Conservation (phyloP, 2,329 filamentous ascomycete species). For the Cephalotrichum gorgonifer region DNA sequence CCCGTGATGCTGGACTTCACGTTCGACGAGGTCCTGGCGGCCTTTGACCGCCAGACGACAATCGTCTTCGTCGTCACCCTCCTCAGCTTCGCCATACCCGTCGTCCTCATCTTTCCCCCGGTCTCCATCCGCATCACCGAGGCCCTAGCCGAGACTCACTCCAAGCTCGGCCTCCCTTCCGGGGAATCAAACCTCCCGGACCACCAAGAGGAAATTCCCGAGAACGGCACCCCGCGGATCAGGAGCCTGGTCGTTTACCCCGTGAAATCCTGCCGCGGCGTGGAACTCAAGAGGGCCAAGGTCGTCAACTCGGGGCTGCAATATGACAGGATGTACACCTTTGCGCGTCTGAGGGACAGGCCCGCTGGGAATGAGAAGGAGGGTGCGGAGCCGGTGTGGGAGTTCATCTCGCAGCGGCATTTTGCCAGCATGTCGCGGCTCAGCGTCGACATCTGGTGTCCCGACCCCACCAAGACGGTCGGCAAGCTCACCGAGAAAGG, state of each 20-base stretch:
- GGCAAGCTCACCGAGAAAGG: constrained; percentile 33
- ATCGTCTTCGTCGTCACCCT: constrained; percentile 33
- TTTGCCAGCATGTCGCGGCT: constrained; percentile 64
- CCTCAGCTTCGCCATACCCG: constrained; percentile 39
- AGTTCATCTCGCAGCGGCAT: constrained; percentile 60
- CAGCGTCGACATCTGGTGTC: constrained; percentile 56
- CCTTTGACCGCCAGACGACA: constrained; percentile 20
- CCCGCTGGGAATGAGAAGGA: constrained; percentile 10
- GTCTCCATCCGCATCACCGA: constrained; percentile 41
- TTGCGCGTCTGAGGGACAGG: constrained; percentile 51
- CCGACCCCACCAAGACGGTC: constrained; percentile 46
- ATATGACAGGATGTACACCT: constrained; percentile 74
- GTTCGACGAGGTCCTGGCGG: constrained; percentile 11
- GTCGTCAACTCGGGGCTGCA: constrained; percentile 61
- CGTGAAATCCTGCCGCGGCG: constrained; percentile 69
- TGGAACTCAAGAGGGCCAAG: constrained; percentile 57
- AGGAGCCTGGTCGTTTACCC: constrained; percentile 61
- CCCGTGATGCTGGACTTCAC: constrained; percentile 11
- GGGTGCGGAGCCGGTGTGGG: constrained; percentile 44
- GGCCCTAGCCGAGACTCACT: constrained; percentile 44
- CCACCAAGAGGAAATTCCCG: not conserved
- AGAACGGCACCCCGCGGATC: not conserved
- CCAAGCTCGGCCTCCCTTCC: constrained; percentile 25
- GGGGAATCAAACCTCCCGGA: not conserved
- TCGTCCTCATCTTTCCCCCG: constrained; percentile 45